phyloP scores from a whole-genome alignment of 208 protist genomes.

The Crithidia fasciculata region DNA sequence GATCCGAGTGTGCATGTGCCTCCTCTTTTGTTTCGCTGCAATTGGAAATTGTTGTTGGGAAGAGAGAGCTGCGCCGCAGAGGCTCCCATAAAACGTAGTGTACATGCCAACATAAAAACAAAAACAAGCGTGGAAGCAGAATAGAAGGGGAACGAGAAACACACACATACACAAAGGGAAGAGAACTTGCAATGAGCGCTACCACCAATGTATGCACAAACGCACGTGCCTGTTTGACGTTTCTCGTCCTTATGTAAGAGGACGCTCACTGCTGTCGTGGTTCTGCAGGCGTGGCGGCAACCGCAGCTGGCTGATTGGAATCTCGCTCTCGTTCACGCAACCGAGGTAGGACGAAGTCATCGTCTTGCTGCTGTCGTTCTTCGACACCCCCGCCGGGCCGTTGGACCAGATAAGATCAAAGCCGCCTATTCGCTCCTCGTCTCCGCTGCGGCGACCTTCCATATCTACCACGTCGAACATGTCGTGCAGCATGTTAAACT shows the following conservation, averaged over 20 bases:
- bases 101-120: neutral
- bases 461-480: constrained; percentile 93
- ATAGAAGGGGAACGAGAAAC: too few relatives aligned
- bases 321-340: constrained; percentile 86
- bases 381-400: constrained; percentile 54
- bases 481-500: constrained; percentile 95
- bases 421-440: constrained; percentile 83
- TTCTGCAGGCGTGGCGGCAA: constrained; percentile 83
- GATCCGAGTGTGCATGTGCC: too few relatives aligned
- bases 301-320: constrained; percentile 84
- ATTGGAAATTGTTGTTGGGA: too few relatives aligned
- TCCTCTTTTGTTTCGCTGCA: too few relatives aligned
- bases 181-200: too few relatives aligned
- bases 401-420: constrained; percentile 93
- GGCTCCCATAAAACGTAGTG: neutral
- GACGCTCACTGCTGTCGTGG: constrained; percentile 71
- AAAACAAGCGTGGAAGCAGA: too few relatives aligned
- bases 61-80: too few relatives aligned
- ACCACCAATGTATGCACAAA: too few relatives aligned
- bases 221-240: too few relatives aligned
- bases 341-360: constrained; percentile 59
- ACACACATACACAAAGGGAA: constrained; percentile 11
- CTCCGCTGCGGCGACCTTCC: constrained; percentile 74
- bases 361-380: constrained; percentile 28
- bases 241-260: constrained; percentile 56